Evolutionary conservation across 129 eudicot species (phyloP), one percentile per base, ranked within the genome.

Genomic region (Flaveria bidentis): DNA sequence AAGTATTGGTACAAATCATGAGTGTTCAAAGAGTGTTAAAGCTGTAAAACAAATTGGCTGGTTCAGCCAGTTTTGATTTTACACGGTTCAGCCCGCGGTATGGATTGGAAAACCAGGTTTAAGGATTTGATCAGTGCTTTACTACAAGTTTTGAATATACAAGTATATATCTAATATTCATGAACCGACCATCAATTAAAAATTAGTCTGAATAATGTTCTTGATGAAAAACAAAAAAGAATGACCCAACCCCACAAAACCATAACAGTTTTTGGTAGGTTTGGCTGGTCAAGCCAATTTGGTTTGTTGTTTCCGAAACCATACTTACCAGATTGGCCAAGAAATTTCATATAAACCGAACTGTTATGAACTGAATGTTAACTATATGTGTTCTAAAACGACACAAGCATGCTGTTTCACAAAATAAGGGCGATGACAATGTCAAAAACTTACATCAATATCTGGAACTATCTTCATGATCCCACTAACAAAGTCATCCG

Each of bases 381-480:
- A 36, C 30, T 67, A 20, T 23, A 30, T 42, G 44, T 67, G 67
- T 22, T 36, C 33, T 23, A 4, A 60, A 42, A 73, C 6, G 30
- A 47, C 15, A 44, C 33, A 33, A 10, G 56, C 33, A 76, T 50
- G 55, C 26, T 67, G 67, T 55, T 15, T 67, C 20, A 56, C n/a
- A 53, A n/a, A 53, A 69, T 11, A 69, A 25, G 25, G 69, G 62
- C 0, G 7, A 77, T 42, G 45, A 23, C 2, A 3, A 77, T 42
- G 45, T 41, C 6, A n/a, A n/a, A 17, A 55, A 90, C 98, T 94
- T 83, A 91, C 98, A 76, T 91, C 97, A 70, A 94, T 85, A 71
- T 91, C 90, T 33, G 98, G 98, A 74, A 94, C 98, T 58, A 94
- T 91, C 82, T 94, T 94, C 97, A 88, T 86, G 80, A 91, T 91